Evolutionary conservation across 148 eudicot genomes (phyloP).

Genomic region (Chenopodium suecicum): DNA sequence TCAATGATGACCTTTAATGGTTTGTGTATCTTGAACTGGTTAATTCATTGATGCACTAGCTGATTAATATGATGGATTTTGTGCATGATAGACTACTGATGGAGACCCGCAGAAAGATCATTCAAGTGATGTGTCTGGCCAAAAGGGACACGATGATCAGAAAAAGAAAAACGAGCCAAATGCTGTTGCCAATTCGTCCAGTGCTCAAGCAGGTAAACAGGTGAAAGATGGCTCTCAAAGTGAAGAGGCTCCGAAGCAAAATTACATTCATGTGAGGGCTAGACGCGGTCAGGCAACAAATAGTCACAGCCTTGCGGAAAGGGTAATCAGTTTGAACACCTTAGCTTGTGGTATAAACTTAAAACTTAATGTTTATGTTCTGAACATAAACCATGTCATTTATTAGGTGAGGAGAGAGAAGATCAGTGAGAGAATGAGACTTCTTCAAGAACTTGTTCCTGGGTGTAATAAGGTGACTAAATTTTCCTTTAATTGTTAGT

Average conservation of each 20-base stretch:
- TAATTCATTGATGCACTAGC: slow-evolving; percentile 14
- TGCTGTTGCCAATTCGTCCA: slow-evolving; percentile 28
- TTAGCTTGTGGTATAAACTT: not conserved
- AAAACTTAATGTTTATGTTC: not conserved
- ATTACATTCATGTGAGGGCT: slow-evolving; percentile 92
- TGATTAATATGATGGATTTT: slow-evolving; percentile 22
- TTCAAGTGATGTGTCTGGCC: slow-evolving; percentile 49
- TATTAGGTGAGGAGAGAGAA: slow-evolving; percentile 85
- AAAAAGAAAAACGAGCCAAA: slow-evolving; percentile 49
- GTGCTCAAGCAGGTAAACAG: slow-evolving; percentile 64
- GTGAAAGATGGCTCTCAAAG: slow-evolving; percentile 49
- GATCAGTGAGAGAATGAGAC: slow-evolving; percentile 92
- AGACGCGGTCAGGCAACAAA: slow-evolving; percentile 96
- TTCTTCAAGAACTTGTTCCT: slow-evolving; percentile 97
- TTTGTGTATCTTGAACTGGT: not conserved
- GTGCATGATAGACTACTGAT: slow-evolving; percentile 41
- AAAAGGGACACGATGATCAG: slow-evolving; percentile 54
- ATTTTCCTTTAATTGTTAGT: not conserved
- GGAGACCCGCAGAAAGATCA: slow-evolving; percentile 49
- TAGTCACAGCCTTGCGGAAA: slow-evolving; percentile 96
- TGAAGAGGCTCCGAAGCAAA: slow-evolving; percentile 60
- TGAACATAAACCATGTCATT: slow-evolving; percentile 16
- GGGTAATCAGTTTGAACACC: slow-evolving; percentile 48
- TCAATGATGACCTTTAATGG: too few species aligned
- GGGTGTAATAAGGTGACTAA: slow-evolving; percentile 86